A percentile compares a stretch with the other conserved stretches of the same genome.
These are phyloP conservation scores for Otatea glauca DNA, from an alignment of 176 grass and related monocot species.

Conservation along the genomic window DNA sequence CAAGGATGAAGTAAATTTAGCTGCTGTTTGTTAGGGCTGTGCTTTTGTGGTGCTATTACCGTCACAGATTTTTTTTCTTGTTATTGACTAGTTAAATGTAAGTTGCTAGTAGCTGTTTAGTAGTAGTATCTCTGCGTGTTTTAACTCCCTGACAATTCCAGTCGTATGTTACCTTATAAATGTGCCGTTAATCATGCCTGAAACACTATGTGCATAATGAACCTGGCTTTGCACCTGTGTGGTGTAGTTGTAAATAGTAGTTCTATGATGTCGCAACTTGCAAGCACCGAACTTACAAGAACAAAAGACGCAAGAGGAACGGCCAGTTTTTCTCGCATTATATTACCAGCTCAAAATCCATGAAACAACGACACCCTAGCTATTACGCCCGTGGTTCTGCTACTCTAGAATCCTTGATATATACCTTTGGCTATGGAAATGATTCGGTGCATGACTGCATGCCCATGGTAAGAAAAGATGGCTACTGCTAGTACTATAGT, in stretches of 20 bases:
- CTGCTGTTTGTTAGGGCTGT: constrained; percentile 16
- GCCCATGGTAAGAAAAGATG: not conserved
- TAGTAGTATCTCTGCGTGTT: constrained; percentile 37
- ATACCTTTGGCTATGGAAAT: not conserved
- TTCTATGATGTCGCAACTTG: not conserved
- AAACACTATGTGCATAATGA: not conserved
- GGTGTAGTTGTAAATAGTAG: not conserved
- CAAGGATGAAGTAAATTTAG: constrained; percentile 12
- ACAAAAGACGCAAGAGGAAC: not conserved
- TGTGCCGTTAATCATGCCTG: not conserved
- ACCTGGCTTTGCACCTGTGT: not conserved
- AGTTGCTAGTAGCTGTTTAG: constrained; percentile 39
- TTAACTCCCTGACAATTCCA: constrained; percentile 22
- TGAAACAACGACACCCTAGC: not conserved
- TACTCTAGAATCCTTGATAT: not conserved
- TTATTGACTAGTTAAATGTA: constrained; percentile 43
- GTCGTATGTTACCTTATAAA: not conserved
- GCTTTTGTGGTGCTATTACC: constrained; percentile 24
- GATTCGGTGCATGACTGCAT: not conserved
- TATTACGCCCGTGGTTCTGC: not conserved
- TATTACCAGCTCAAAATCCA: not conserved
- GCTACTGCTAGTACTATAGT: not conserved
- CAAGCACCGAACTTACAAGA: not conserved
- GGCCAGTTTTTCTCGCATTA: not conserved
- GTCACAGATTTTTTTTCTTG: constrained; percentile 45